These are phyloP conservation scores for Diaporthe sp. DNA, from an alignment of 2,329 filamentous ascomycete genomes.

Conservation along the genomic window DNA sequence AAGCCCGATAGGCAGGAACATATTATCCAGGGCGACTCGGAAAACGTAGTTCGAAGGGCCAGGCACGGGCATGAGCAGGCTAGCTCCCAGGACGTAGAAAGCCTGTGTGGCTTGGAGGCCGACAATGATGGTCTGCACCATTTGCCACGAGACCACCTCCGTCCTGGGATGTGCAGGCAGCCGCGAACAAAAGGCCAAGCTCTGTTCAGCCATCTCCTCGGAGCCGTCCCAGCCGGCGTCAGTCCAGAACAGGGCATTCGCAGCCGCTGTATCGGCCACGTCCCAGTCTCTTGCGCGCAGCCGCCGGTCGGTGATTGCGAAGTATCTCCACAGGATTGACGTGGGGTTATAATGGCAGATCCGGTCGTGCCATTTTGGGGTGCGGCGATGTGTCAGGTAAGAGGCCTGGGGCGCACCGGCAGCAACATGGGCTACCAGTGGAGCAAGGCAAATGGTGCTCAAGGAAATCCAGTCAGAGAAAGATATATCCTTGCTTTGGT, in stretches of 20 bases:
- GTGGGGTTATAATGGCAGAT: neutral
- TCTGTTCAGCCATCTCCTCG: neutral
- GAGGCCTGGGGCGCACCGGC: neutral
- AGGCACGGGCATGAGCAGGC: neutral
- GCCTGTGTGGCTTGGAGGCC: neutral
- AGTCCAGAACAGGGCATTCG: neutral
- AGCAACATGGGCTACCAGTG: neutral
- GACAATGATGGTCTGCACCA: neutral
- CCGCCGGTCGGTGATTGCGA: neutral
- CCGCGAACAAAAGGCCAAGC: neutral
- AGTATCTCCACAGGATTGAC: neutral
- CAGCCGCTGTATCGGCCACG: neutral
- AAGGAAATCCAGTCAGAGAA: neutral
- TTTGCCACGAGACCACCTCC: neutral
- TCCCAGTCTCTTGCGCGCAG: neutral
- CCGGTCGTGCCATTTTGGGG: neutral
- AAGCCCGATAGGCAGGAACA: neutral
- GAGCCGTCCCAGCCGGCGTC: slow-evolving; percentile 1
- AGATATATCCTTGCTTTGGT: neutral
- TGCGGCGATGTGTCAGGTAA: neutral
- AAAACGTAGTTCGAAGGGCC: neutral
- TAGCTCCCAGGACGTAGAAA: neutral
- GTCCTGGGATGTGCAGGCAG: neutral
- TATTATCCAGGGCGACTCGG: neutral
- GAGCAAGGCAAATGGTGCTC: neutral